Evolutionary conservation across 768 basidiomycete genomes (phyloP).

Genomic region (Boletus fagicola): DNA sequence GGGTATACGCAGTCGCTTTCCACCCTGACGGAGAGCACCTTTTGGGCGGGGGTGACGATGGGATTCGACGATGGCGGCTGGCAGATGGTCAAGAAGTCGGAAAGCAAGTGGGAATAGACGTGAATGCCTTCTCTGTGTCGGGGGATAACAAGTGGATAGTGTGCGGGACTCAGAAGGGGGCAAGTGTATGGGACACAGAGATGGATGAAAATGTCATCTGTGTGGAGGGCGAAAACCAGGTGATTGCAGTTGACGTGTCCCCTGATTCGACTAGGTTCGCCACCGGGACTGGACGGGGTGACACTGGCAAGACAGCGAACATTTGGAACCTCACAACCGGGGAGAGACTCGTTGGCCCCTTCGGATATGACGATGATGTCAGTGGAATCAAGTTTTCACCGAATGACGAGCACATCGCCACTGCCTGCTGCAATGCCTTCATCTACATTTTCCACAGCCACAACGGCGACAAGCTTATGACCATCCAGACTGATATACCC

Average conservation of each 20-base stretch:
- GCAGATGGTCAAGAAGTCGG: not conserved
- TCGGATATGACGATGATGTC: not conserved
- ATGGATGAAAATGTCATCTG: not conserved
- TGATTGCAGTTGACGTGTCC: not conserved
- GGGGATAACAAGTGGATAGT: not conserved
- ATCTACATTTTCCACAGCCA: not conserved
- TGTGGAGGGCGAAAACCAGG: not conserved
- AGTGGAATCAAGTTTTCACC: not conserved
- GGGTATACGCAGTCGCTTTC: not conserved
- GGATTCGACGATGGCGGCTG: not conserved
- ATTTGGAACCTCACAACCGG: not conserved
- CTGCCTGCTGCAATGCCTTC: accelerated
- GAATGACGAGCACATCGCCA: not conserved
- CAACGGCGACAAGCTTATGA: not conserved
- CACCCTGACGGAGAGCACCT: not conserved
- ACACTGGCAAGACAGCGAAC: not conserved
- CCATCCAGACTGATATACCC: not conserved
- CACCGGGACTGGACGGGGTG: not conserved
- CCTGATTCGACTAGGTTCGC: not conserved
- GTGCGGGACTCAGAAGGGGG: not conserved
- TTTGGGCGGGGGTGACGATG: not conserved
- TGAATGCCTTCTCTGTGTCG: not conserved
- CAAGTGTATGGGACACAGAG: not conserved
- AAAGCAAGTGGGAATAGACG: not conserved
- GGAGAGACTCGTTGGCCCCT: not conserved